A percentile compares a stretch with the other conserved stretches of the same genome.
Evolutionary conservation across 257 asterid species (phyloP).

Genomic region (Solanum pennellii): DNA sequence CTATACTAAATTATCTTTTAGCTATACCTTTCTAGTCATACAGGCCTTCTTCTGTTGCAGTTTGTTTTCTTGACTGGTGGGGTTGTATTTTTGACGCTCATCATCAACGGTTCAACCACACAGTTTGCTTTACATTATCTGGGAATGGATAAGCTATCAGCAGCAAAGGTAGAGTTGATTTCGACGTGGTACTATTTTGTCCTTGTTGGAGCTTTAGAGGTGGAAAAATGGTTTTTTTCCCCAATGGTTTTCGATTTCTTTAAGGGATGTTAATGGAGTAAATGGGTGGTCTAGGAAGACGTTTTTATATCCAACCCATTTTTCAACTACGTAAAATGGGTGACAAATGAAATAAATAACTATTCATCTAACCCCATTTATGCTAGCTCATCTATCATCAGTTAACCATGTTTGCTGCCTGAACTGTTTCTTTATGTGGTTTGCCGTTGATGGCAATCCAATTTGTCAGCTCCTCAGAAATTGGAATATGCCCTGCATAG

Average conservation of each 20-base stretch:
- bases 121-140: conserved; percentile 64
- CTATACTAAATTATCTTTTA: background rate
- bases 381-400: background rate
- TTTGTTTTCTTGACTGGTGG: conserved; percentile 97
- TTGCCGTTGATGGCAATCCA: background rate
- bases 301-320: background rate
- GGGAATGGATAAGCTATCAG: conserved; percentile 66
- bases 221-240: background rate
- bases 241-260: background rate
- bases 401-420: background rate
- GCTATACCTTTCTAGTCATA: background rate
- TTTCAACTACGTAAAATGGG: background rate
- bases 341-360: background rate
- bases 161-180: conserved; percentile 54
- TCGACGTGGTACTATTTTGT: background rate
- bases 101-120: conserved; percentile 91
- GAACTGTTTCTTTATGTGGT: background rate
- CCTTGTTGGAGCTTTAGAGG: background rate
- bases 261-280: background rate
- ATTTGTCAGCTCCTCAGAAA: background rate
- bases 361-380: background rate
- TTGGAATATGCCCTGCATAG: background rate
- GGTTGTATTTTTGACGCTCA: conserved; percentile 83
- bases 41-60: conserved; percentile 35
- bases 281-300: background rate